Percentiles rank a stretch among this genome's conserved stretches.
These are phyloP conservation scores for Mucor sp. DNA, from an alignment of 371 early-diverging fungal genomes.

Conservation along the genomic window DNA sequence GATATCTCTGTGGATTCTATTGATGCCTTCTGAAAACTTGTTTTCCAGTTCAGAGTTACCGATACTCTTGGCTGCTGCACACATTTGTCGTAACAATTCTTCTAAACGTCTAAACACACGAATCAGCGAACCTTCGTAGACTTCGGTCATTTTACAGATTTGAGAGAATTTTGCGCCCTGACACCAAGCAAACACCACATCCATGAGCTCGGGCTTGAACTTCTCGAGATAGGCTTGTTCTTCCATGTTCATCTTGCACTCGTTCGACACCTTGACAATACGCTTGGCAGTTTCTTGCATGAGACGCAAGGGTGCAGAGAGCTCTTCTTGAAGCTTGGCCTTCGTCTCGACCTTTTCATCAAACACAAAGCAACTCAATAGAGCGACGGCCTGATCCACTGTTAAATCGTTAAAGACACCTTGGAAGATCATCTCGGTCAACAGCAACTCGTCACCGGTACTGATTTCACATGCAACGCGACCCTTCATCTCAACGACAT, in stretches of 20 bases:
- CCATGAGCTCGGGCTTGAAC: slow-evolving; percentile 95
- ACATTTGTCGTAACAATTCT: slow-evolving; percentile 96
- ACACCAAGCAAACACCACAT: slow-evolving; percentile 97
- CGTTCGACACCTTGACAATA: slow-evolving; percentile 86
- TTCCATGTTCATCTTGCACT: slow-evolving; percentile 86
- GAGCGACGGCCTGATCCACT: slow-evolving; percentile 87
- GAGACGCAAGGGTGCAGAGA: slow-evolving; percentile 75
- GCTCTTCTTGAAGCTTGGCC: slow-evolving; percentile 68
- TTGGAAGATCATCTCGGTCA: slow-evolving; percentile 99
- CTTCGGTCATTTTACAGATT: slow-evolving; percentile 96
- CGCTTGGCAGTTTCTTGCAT: slow-evolving; percentile 89
- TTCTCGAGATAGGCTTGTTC: slow-evolving; percentile 80
- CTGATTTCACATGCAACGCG: slow-evolving; percentile 99
- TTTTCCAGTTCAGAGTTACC: slow-evolving; percentile 97
- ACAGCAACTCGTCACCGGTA: slow-evolving; percentile 95
- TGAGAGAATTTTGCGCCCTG: slow-evolving; percentile 94
- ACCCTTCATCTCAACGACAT: slow-evolving; percentile 96
- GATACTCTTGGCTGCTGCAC: slow-evolving; percentile 93
- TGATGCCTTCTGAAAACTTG: slow-evolving; percentile 95
- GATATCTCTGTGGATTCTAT: slow-evolving; percentile 98
- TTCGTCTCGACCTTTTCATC: slow-evolving; percentile 73
- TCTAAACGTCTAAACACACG: slow-evolving; percentile 95
- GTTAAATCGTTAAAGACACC: slow-evolving; percentile 96
- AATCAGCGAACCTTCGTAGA: slow-evolving; percentile 98
- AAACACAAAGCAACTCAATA: slow-evolving; percentile 96